A percentile compares a stretch with the other conserved stretches of the same genome.
These are phyloP conservation scores for Carex cristatella DNA, from an alignment of 176 grass and related monocot genomes.

Conservation along the genomic window DNA sequence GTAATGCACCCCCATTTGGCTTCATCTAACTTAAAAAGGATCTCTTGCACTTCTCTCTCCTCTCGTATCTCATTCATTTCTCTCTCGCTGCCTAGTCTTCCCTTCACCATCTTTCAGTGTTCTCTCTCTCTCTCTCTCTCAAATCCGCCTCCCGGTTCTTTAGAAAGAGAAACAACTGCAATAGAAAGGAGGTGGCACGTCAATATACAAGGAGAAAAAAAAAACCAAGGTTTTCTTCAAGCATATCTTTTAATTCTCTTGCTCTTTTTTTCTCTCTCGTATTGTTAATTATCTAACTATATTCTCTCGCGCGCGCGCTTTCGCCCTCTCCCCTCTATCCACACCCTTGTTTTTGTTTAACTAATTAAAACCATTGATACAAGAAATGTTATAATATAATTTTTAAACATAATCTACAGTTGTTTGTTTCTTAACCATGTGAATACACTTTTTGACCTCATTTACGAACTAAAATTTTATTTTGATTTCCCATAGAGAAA, in stretches of 20 bases:
- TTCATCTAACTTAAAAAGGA: neutral
- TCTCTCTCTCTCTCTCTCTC: slow-evolving; percentile 37
- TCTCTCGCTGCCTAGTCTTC: slow-evolving; percentile 33
- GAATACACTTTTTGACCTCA: neutral
- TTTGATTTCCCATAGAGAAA: neutral
- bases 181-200: slow-evolving; percentile 18
- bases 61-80: slow-evolving; percentile 30
- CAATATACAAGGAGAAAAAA: slow-evolving; percentile 23
- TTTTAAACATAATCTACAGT: neutral
- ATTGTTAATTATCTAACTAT: neutral
- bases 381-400: slow-evolving; percentile 30
- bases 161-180: neutral
- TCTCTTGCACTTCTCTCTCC: slow-evolving; percentile 21
- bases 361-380: slow-evolving; percentile 38
- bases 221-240: slow-evolving; percentile 28
- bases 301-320: neutral
- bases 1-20: slow-evolving; percentile 5
- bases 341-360: slow-evolving; percentile 32
- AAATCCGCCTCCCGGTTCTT: neutral
- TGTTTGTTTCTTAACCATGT: neutral
- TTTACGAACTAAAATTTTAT: neutral
- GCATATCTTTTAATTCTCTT: neutral
- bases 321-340: neutral
- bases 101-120: slow-evolving; percentile 55
- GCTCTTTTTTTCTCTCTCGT: neutral